Base-by-base conservation (phyloP, 1,284 basidiomycete genomes). In the Mycocalia duriaeana region DNA sequence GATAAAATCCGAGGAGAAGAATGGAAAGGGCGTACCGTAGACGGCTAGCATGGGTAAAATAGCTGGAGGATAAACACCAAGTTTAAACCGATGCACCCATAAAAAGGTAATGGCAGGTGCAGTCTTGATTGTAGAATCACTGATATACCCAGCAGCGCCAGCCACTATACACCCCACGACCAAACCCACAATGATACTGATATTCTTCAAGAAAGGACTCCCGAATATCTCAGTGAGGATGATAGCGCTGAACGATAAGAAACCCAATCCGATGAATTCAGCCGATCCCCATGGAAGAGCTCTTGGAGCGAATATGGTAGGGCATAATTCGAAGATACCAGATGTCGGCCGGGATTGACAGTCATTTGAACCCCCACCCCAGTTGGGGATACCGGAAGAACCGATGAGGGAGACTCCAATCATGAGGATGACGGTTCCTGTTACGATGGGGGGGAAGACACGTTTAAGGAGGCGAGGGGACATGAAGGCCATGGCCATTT, bases 1-100 rank as follows among this genome's bases (percentile, higher is more conserved):
- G 25, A 4, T 34, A 4, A 34, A 34, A 34, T 34, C 16, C 3
- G 16, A 11, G 28, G 18, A 34, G 23, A 25, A 6, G 2, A 23
- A 25, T 8, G 22, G 18, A 60, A 19, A 23, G 22, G 18, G 64
- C 67, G 16, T 48, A 85, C 81, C 70, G 62, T 92, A 92, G 1
- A 92, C 87, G 0, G 88, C 86, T 19, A 93, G 61, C 79, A 91
- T 84, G 0, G 90, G 90, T 23, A 94, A 65, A 37, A 94, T 88
- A 0, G 89, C 89, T 3, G 89, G 86, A 2, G 84, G 79, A 55
- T 94, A 91, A 0, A 94, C 78, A 0, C 77, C 61, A 25, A 93
- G 77, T 57, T 87, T 88, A 72, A 93, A 93, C 0, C 77, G 84
- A 50, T 87, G 75, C 0, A 87, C 86, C 86, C 87, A 92, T 34